Evolutionary conservation across 768 basidiomycete genomes (phyloP), one percentile per base, ranked within the genome.

Genomic region (Calocybe cyanea): DNA sequence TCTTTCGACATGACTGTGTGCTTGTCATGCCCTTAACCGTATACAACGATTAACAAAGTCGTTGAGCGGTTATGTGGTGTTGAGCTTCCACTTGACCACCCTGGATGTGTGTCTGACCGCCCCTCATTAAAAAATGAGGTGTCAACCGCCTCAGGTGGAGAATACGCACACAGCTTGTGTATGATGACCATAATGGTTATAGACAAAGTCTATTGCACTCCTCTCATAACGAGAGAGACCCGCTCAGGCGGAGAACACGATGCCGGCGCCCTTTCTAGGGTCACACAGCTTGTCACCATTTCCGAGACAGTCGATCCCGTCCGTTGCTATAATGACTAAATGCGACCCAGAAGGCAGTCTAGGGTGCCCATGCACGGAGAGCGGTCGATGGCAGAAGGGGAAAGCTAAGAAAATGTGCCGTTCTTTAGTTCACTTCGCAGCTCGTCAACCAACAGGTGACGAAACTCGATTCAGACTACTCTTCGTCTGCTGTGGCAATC

Each of bases 341-440:
- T 11, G 25, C 25, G 11, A 28, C 6, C 25, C 11, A 28, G 25
- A 28, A 28, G 25, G 25, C 25, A 35, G 28, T 51, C 33, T 42
- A 46, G 47, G 43, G 48, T 45, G 23, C 37, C 50, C 44, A 46
- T 49, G 52, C 39, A 53, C 52, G 55, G 46, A 48, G 52, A 49
- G 55, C 34, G 15, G 43, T 43, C 23, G 33, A 42, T 28, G 7
- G 35, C 20, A 5, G 35, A 39, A 32, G 13, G 25, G 6, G 6
- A 42, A 34, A 42, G 49, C 48, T 23, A 42, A 37, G 46, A 47
- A 35, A n/a, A 35, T 21, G 46, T 43, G 52, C 56, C 59, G 70
- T 71, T 70, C 77, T 83, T 82, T 53, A 82, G 81, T 78, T 70
- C 76, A 80, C 77, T 82, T 81, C 76, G 80, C 75, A 72, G 79